These are phyloP conservation scores for Nemania bipapillata DNA, from an alignment of 2,329 filamentous ascomycete species.

Conservation along the genomic window DNA sequence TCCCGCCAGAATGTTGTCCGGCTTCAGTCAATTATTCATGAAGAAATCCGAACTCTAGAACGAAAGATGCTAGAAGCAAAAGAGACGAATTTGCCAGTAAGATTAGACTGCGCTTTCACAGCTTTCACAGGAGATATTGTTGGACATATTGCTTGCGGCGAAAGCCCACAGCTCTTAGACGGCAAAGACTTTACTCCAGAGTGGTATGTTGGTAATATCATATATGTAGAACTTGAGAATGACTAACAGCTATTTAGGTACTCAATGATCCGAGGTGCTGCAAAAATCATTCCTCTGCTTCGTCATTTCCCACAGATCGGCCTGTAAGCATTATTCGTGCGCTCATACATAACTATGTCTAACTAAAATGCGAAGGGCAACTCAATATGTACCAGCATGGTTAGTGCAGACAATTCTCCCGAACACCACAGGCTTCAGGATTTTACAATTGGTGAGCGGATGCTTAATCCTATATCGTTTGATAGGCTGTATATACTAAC, in stretches of 20 bases:
- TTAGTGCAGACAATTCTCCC: constrained; percentile 3
- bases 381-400: constrained; percentile 12
- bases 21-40: constrained; percentile 28
- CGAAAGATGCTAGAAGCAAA: constrained; percentile 12
- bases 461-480: neutral
- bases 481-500: neutral
- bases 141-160: constrained; percentile 28
- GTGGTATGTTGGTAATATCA: constrained; percentile 17
- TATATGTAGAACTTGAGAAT: neutral
- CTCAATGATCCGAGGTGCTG: constrained; percentile 14
- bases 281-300: constrained; percentile 16
- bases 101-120: constrained; percentile 23
- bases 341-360: neutral
- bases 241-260: neutral
- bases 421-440: constrained; percentile 21
- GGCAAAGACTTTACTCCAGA: constrained; percentile 29
- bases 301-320: constrained; percentile 23
- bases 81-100: neutral
- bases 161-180: constrained; percentile 29
- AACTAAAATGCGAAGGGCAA: neutral
- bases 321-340: neutral
- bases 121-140: constrained; percentile 31
- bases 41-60: constrained; percentile 26
- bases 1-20: constrained; percentile 15
- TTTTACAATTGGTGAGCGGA: constrained; percentile 20